Evolutionary conservation across 2,329 filamentous ascomycete genomes (phyloP).

Genomic region (Xenoacremonium recifei): DNA sequence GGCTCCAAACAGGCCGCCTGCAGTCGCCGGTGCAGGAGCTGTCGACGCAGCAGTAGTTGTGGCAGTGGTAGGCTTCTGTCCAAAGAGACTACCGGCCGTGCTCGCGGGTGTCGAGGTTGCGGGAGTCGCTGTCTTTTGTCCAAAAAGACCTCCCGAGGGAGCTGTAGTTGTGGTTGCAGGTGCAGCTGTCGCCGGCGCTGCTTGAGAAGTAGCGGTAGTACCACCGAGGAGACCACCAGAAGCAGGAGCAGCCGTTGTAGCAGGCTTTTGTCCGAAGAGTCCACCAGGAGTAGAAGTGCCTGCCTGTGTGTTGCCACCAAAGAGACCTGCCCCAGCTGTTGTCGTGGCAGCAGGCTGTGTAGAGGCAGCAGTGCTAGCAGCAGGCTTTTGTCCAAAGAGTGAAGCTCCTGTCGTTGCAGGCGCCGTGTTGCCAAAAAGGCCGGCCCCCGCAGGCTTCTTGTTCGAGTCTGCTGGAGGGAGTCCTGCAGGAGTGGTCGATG

Average conservation of each 20-base stretch:
- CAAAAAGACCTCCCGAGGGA: constrained; percentile 25
- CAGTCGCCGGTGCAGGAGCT: constrained; percentile 23
- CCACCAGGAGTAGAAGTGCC: constrained; percentile 28
- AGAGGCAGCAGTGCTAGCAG: constrained; percentile 18
- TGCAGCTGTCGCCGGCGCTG: constrained; percentile 13
- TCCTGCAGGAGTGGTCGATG: constrained; percentile 56
- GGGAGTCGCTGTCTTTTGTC: constrained; percentile 23
- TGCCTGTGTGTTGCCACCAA: constrained; percentile 33
- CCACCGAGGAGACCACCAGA: constrained; percentile 12
- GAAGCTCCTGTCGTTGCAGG: constrained; percentile 18
- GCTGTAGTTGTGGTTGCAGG: constrained; percentile 19
- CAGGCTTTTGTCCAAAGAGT: constrained; percentile 31
- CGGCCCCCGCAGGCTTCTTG: constrained; percentile 21
- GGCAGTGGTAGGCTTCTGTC: constrained; percentile 28
- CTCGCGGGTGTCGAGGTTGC: constrained; percentile 30
- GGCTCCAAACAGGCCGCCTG: constrained; percentile 24
- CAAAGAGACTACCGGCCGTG: constrained; percentile 32
- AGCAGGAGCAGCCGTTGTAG: constrained; percentile 19
- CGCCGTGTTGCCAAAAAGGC: constrained; percentile 21
- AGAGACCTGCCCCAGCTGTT: constrained; percentile 26
- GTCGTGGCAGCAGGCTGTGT: constrained; percentile 17
- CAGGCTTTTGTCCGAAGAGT: constrained; percentile 32
- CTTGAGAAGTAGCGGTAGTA: constrained; percentile 6
- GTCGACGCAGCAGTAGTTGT: constrained; percentile 26
- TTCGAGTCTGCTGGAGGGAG: constrained; percentile 44